phyloP scores from a whole-genome alignment of 306 rosid genomes.

The Spatholobus suberectus region DNA sequence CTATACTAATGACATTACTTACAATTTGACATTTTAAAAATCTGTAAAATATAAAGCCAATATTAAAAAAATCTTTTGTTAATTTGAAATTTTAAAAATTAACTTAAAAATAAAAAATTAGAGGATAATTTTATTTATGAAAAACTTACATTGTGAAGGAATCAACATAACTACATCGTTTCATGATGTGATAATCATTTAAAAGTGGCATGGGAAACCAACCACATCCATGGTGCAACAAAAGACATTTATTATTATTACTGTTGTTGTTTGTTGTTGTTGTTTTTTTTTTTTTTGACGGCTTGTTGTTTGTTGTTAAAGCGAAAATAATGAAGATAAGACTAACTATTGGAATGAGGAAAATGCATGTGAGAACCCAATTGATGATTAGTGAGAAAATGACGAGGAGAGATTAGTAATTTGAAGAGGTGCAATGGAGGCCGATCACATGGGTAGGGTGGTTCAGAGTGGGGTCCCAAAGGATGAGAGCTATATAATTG shows the following conservation, averaged over 20 bases:
- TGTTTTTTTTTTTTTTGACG: too few species aligned
- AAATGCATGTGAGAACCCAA: background rate
- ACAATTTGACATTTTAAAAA: too few species aligned
- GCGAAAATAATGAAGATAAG: too few species aligned
- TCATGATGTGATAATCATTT: conserved; percentile 1
- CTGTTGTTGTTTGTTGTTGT: too few species aligned
- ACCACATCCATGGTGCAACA: background rate
- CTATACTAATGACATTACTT: background rate
- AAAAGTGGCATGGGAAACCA: background rate
- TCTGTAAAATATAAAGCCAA: background rate
- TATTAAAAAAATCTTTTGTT: too few species aligned
- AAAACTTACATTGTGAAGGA: background rate
- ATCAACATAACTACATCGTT: background rate
- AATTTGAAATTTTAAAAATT: background rate
- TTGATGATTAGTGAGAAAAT: background rate
- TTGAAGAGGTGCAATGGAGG: background rate
- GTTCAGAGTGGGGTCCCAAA: conserved; percentile 12
- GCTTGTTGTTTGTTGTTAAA: background rate
- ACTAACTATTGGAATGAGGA: background rate
- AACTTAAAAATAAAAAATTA: background rate
- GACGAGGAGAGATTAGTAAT: background rate
- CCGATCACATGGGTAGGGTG: conserved; percentile 37
- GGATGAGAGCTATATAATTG: conserved; percentile 14
- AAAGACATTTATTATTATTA: background rate
- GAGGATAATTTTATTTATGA: background rate